Evolutionary conservation across 2,329 filamentous ascomycete species (phyloP).

Genomic region (Nothophaeocryptopus gaeumannii): DNA sequence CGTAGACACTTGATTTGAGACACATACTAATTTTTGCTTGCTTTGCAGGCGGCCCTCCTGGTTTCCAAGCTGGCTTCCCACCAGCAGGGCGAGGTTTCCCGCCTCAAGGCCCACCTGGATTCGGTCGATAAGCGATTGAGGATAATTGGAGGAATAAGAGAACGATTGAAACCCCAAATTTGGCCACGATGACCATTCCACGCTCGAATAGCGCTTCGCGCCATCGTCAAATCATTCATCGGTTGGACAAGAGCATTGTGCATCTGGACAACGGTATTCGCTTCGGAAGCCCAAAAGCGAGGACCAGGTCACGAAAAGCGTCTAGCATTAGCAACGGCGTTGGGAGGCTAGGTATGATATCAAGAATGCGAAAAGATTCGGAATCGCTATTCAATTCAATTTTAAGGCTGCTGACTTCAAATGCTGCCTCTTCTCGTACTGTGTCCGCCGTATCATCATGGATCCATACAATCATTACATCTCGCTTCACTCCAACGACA

Average conservation of each 20-base stretch:
- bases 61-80: constrained; percentile 61
- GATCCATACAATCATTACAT: constrained; percentile 6
- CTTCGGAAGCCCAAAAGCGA: neutral
- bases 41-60: constrained; percentile 26
- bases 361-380: constrained; percentile 3
- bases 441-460: constrained; percentile 1
- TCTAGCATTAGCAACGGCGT: constrained; percentile 20
- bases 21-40: too few species aligned
- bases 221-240: too few species aligned
- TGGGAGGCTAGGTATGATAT: constrained; percentile 13
- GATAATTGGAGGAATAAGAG: neutral
- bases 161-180: neutral
- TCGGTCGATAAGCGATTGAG: constrained; percentile 26
- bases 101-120: constrained; percentile 28
- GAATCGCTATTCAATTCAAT: neutral
- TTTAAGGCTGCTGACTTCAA: neutral
- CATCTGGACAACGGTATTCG: neutral
- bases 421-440: neutral
- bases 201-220: too few species aligned
- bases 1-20: too few species aligned
- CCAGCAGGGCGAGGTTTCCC: constrained; percentile 34
- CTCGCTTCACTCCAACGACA: neutral
- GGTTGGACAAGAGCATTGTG: too few species aligned
- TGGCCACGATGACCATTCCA: neutral
- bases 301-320: neutral